Percentiles rank a stretch among this genome's conserved stretches.
phyloP scores from a whole-genome alignment of 805 yeast species.

The Yarrowia osloensis region DNA sequence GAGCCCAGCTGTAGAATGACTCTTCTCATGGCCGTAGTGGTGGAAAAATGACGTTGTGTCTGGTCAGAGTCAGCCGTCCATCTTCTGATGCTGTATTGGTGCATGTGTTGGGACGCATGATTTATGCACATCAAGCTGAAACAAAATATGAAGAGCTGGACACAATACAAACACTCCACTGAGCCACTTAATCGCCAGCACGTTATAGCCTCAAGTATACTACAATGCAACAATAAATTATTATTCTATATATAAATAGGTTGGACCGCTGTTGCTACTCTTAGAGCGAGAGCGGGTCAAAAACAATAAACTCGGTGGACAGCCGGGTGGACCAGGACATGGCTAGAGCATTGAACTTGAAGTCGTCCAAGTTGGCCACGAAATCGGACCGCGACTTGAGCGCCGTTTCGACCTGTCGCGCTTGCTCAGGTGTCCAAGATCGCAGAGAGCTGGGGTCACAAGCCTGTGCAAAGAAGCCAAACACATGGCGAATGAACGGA shows the following conservation, averaged over 20 bases:
- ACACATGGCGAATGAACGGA: background rate
- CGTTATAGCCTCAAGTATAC: no score
- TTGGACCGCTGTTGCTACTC: background rate
- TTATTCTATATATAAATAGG: background rate
- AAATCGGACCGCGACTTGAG: background rate
- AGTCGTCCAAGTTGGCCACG: background rate
- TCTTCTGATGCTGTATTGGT: background rate
- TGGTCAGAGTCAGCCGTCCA: background rate
- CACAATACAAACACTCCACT: background rate
- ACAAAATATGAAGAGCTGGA: background rate
- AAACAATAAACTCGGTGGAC: background rate
- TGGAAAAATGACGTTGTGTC: background rate
- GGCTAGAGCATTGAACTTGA: conserved; percentile 3
- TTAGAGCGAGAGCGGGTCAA: background rate
- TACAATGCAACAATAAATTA: background rate
- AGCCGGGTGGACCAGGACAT: background rate
- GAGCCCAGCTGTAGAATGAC: background rate
- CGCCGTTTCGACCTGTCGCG: background rate
- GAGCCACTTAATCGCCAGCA: no score
- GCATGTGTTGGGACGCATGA: background rate
- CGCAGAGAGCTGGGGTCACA: background rate
- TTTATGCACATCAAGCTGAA: background rate
- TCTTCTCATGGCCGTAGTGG: background rate
- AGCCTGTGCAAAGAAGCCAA: background rate
- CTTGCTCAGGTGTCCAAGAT: background rate